Conservation (phyloP, 2,329 filamentous ascomycete species). For the Aureobasidium sp. region DNA sequence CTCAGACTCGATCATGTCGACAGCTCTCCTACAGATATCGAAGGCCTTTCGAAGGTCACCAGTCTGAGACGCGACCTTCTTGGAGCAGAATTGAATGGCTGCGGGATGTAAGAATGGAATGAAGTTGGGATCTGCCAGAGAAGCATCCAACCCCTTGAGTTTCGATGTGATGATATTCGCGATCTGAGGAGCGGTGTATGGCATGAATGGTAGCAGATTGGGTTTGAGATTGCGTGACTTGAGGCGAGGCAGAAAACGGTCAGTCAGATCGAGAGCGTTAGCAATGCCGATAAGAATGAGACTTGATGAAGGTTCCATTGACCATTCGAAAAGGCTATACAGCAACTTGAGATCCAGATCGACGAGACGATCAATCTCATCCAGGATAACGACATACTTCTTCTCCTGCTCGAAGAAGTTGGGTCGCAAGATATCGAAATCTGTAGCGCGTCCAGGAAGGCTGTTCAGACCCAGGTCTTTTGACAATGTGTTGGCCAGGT, state of each 20-base stretch:
- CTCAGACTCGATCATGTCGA: conserved; percentile 83
- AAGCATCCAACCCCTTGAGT: conserved; percentile 62
- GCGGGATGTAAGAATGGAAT: conserved; percentile 89
- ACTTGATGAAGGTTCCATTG: conserved; percentile 68
- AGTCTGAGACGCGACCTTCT: conserved; percentile 89
- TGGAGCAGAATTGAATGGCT: conserved; percentile 86
- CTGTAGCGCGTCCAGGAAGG: conserved; percentile 56
- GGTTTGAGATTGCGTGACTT: conserved; percentile 91
- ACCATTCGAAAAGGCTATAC: conserved; percentile 96
- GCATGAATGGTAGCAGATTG: conserved; percentile 80
- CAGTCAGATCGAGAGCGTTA: conserved; percentile 90
- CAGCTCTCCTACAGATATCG: conserved; percentile 80
- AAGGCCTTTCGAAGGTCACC: conserved; percentile 93
- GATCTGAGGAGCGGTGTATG: conserved; percentile 82
- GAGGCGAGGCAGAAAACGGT: conserved; percentile 85
- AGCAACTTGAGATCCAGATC: conserved; percentile 81
- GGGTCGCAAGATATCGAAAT: conserved; percentile 57
- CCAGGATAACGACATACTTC: conserved; percentile 76
- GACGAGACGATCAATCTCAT: conserved; percentile 92
- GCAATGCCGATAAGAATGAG: conserved; percentile 87
- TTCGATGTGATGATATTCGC: conserved; percentile 78
- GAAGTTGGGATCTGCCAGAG: conserved; percentile 40
- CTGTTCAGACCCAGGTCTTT: conserved; percentile 55
- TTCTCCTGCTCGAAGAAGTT: conserved; percentile 52
- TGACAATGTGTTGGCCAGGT: conserved; percentile 73